A percentile compares a stretch with the other conserved stretches of the same genome.
Evolutionary conservation across 352 stramenopile species (phyloP).

Genomic region (Phytophthora capsici): DNA sequence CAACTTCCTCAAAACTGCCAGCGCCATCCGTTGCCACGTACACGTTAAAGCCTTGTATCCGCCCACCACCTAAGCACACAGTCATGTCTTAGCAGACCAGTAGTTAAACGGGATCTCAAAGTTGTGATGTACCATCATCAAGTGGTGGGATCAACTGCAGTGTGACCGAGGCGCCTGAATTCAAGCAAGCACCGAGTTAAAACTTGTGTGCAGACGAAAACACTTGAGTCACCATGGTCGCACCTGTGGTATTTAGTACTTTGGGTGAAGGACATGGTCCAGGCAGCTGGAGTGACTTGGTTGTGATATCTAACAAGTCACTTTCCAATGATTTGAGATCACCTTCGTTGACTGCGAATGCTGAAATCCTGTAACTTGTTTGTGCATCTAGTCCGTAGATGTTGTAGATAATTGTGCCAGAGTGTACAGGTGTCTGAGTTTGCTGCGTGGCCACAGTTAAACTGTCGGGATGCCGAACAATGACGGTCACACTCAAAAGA

Average conservation of each 20-base stretch:
- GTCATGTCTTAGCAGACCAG: neutral
- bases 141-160: conserved; percentile 46
- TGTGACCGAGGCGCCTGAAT: conserved; percentile 50
- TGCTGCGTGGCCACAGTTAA: conserved; percentile 5
- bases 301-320: conserved; percentile 21
- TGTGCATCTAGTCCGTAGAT: conserved; percentile 47
- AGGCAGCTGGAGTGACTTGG: conserved; percentile 35
- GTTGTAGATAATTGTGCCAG: conserved; percentile 18
- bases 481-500: conserved; percentile 34
- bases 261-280: conserved; percentile 49
- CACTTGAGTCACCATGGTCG: neutral
- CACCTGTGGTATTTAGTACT: conserved; percentile 51
- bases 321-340: conserved; percentile 27
- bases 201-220: neutral
- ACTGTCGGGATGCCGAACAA: conserved; percentile 21
- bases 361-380: conserved; percentile 44
- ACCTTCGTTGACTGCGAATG: conserved; percentile 36
- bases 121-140: conserved; percentile 42
- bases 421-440: conserved; percentile 10
- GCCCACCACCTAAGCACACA: conserved; percentile 43
- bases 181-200: no score
- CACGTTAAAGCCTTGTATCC: conserved; percentile 62
- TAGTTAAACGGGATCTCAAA: no score
- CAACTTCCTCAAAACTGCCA: conserved; percentile 42
- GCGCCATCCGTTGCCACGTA: conserved; percentile 50